Conservation (phyloP, 768 basidiomycete species). For the Leccinum fibrillosum region DNA sequence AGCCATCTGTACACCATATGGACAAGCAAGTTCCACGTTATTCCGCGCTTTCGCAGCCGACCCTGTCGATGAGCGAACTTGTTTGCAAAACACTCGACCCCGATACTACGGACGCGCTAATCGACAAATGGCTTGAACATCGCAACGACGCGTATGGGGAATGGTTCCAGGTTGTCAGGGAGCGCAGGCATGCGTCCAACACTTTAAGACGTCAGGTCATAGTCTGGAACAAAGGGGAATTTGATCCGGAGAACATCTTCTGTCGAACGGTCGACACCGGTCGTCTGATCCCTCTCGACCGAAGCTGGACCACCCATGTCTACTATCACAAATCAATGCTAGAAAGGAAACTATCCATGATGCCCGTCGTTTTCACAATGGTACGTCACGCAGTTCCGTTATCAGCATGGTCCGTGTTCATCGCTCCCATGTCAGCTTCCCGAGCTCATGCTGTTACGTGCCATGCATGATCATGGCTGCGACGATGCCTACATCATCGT, state of each 20-base stretch:
- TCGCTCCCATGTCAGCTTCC: conserved; percentile 48
- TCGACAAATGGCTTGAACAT: conserved; percentile 83
- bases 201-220: conserved; percentile 49
- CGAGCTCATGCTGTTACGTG: conserved; percentile 74
- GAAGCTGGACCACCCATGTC: conserved; percentile 80
- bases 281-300: conserved; percentile 73
- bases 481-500: conserved; percentile 79
- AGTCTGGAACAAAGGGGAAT: conserved; percentile 63
- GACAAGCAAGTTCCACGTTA: conserved; percentile 38
- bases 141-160: conserved; percentile 73
- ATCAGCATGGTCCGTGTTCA: neutral
- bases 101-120: conserved; percentile 72
- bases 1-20: conserved; percentile 15
- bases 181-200: conserved; percentile 56
- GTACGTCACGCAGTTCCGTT: conserved; percentile 35
- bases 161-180: conserved; percentile 70
- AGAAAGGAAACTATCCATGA: conserved; percentile 69
- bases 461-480: conserved; percentile 78
- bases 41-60: conserved; percentile 63
- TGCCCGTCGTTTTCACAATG: conserved; percentile 81
- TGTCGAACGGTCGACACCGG: conserved; percentile 77
- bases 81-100: conserved; percentile 76
- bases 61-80: conserved; percentile 72
- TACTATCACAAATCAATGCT: conserved; percentile 76
- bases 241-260: conserved; percentile 77